Percentiles rank a stretch among this genome's conserved stretches.
Conservation (phyloP, 1,139 yeast species). For the Tardiomyces blankii region DNA sequence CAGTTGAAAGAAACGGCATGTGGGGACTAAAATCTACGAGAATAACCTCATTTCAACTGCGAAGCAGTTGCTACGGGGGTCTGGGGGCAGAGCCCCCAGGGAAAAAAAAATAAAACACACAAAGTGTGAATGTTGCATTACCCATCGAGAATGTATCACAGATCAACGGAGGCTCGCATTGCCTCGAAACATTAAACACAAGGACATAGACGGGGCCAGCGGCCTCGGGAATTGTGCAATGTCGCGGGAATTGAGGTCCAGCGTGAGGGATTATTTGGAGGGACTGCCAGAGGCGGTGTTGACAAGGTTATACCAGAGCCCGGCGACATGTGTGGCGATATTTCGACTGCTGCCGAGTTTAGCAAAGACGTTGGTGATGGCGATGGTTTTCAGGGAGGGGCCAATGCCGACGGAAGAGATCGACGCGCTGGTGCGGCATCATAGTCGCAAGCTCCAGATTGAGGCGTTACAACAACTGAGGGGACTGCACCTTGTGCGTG, state of each 20-base stretch:
- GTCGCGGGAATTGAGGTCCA: constrained; percentile 39
- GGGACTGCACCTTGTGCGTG: constrained; percentile 65
- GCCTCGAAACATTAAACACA: too few species aligned
- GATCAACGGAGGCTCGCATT: too few species aligned
- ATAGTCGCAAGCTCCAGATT: constrained; percentile 39
- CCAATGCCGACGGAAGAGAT: constrained; percentile 59
- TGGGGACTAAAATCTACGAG: too few species aligned
- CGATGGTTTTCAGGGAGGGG: constrained; percentile 72
- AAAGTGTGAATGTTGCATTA: too few species aligned
- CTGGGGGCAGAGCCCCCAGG: too few species aligned
- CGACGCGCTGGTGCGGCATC: constrained; percentile 62
- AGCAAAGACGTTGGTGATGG: constrained; percentile 82
- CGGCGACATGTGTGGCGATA: constrained; percentile 90
- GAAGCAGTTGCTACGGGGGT: too few species aligned
- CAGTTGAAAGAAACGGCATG: too few species aligned
- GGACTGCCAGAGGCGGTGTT: constrained; percentile 80
- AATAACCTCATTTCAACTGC: too few species aligned
- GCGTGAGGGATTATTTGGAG: constrained; percentile 83
- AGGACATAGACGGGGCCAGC: too few species aligned
- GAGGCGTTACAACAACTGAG: constrained; percentile 75
- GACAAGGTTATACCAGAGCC: constrained; percentile 64
- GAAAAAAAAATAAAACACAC: too few species aligned
- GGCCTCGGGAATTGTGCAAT: background rate
- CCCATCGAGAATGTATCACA: too few species aligned
- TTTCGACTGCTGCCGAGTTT: constrained; percentile 78